Evolutionary conservation across 2,329 filamentous ascomycete genomes (phyloP), one percentile per base, ranked within the genome.

Genomic region (Fusarium tanahbumbuense): DNA sequence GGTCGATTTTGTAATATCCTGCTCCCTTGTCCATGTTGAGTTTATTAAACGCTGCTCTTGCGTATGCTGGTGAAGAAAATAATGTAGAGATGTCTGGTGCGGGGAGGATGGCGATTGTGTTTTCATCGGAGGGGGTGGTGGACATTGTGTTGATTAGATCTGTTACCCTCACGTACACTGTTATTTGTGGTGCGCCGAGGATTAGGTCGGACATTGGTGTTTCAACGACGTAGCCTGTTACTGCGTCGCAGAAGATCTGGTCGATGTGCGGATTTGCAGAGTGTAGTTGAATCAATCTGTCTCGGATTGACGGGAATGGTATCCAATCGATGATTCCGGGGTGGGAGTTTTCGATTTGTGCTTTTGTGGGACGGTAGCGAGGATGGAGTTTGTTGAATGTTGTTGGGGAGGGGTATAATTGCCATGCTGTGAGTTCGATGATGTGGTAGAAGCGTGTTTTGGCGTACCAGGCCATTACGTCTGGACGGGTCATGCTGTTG

Each of bases 401-500:
- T 10, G 60, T 50, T 3, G 67, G 44, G 2, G 74, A 78, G 7
- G 77, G 77, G 20, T 68, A 78, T 2, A 78, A 54, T 74, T 78
- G 76, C 76, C 76, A 78, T 5, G 76, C 76, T 5, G 76, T 78
- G 46, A 78, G 73, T 48, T 78, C 77, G 37, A 78, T 74, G 37
- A 79, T 78, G 59, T 78, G 76, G 48, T 64, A 78, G 64, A 78
- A 78, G 8, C 77, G 71, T 3, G 77, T 80, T 27, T 78, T 86
- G 12, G 82, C 86, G 8, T 80, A 80, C 76, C 76, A 78, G 2
- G 76, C 73, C 70, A 80, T 80, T 32, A 78, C 77, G 42, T 78
- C 78, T 6, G 78, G 78, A 0, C 78, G 68, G 0, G 77, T 78
- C 52, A 79, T 73, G 66, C 77, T 78, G 58, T 79, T 79, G 62